A percentile compares a stretch with the other conserved stretches of the same genome.
Conservation (phyloP, 2,329 filamentous ascomycete species). For the Alternaria panax region DNA sequence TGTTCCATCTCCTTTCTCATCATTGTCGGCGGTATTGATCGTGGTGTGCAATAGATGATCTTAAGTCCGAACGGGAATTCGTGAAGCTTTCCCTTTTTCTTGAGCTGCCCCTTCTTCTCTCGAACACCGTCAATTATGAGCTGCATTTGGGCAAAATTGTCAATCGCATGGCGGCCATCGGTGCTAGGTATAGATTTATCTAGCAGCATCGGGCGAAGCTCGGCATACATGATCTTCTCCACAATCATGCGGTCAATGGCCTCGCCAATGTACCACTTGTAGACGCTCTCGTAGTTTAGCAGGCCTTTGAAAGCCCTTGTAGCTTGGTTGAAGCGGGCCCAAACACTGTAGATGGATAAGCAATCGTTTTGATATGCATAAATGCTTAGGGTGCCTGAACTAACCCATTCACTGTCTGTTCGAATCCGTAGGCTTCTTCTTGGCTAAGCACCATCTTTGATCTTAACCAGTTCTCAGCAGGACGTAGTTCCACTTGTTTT, state of each 20-base stretch:
- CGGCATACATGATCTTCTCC: conserved; percentile 74
- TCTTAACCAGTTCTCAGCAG: conserved; percentile 62
- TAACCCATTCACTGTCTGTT: conserved; percentile 62
- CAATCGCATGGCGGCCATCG: conserved; percentile 61
- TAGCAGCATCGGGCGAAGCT: conserved; percentile 75
- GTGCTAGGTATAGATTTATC: conserved; percentile 68
- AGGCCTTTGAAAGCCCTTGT: conserved; percentile 77
- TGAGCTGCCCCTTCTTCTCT: conserved; percentile 55
- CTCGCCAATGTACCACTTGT: conserved; percentile 65
- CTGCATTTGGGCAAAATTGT: conserved; percentile 66
- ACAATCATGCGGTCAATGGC: conserved; percentile 68
- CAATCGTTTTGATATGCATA: not conserved
- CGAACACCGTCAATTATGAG: conserved; percentile 57
- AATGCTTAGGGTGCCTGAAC: too few relatives aligned
- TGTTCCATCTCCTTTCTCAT: conserved; percentile 65
- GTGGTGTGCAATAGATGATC: conserved; percentile 74
- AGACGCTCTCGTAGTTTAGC: conserved; percentile 71
- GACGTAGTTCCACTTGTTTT: conserved; percentile 18
- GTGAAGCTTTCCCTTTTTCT: conserved; percentile 43
- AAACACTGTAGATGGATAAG: conserved; percentile 50
- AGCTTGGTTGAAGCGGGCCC: conserved; percentile 71
- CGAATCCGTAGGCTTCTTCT: conserved; percentile 64
- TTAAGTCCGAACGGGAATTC: conserved; percentile 70
- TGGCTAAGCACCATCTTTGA: conserved; percentile 69
- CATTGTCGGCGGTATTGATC: conserved; percentile 61